Base-by-base conservation (phyloP, 768 basidiomycete species). In the Collybia sp. region DNA sequence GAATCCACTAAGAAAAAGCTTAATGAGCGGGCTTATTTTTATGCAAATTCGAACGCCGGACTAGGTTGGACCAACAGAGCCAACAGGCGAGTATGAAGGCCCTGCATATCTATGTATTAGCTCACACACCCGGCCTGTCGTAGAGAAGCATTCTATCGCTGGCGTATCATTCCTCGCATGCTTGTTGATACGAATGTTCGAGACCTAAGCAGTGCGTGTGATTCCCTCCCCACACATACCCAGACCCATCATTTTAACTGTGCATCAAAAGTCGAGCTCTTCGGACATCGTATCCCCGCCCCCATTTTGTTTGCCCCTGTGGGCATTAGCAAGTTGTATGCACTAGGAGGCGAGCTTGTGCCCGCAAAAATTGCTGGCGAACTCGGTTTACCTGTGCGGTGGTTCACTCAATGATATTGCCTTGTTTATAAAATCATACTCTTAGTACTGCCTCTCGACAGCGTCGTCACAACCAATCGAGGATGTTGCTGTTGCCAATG, bases 281-380 rank as follows among this genome's bases (percentile, higher is more conserved):
- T 73, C 55, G 78, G 66, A 10, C 77, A 67, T 55, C 63, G 48
- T 30, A 72, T 78, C 42, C 70, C 72, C 5, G 75, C 73, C 0
- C 80, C 81, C 0, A 64, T 82, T 33, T 59, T 75, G 16, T 69
- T 82, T 47, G 79, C 77, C 0, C 79, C 80, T 0, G 71, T 83
- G 36, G 79, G 81, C 2, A 73, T 79, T 48, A 79, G 77, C 53
- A 73, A 70, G 48, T 56, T 80, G 12, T 75, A 77, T 57, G 63
- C 67, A 13, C 65, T 62, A 0, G 49, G 55, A 0, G 78, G 75
- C 5, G 77, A 78, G 53, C 61, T 78, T 16, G 62, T 73, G 12
- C 71, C 15, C 8, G 25, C 25, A 25, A 70, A 64, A 42, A 65
- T 77, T 31, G 73, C 75, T 0, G 72, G 69, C 2, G 74, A 78